Evolutionary conservation across 2,329 filamentous ascomycete genomes (phyloP), one percentile per base, ranked within the genome.

Genomic region (Orbilia oligospora): DNA sequence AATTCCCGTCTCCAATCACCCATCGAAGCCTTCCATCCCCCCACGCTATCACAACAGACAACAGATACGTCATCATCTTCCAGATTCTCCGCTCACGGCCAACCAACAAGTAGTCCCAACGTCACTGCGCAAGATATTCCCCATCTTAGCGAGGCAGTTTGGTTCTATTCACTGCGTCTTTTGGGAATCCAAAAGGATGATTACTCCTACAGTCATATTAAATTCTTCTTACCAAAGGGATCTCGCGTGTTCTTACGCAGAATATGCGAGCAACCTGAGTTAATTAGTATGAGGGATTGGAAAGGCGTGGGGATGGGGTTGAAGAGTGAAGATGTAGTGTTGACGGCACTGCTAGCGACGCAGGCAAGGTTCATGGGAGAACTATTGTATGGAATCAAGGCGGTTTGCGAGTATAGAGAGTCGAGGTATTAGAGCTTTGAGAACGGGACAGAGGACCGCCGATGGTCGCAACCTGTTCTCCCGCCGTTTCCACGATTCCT

Each of bases 291-390:
- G n/a, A 77, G 80, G 22, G 81, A 81, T 41, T 81, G 81, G 81
- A 78, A 73, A 22, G 80, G 80, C n/a, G 80, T 80, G 24, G 80
- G 78, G 22, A 80, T 81, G 71, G 78, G 79, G 2, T 56, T 79
- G 51, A 75, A 65, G 41, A 80, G 77, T 56, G 81, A 81, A 20
- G 81, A 81, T 48, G 80, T 81, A 44, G 79, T 79, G 27, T 61
- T 81, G 36, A 73, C 81, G 75, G 78, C 80, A 5, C 48, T 81
- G 56, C 68, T 81, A 55, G 81, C 80, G 18, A 81, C 79, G 24
- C 81, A 81, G 72, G 81, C 81, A n/a, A 76, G 80, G 55, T 81
- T 81, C 70, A 81, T 81, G 81, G 81, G 81, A 38, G 81, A 81
- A 53, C 69, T 81, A 27, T 66, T 81, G 46, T 81, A 81, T 63